These are phyloP conservation scores for Leptographium wingfieldii DNA, from an alignment of 2,329 filamentous ascomycete genomes.

Conservation along the genomic window DNA sequence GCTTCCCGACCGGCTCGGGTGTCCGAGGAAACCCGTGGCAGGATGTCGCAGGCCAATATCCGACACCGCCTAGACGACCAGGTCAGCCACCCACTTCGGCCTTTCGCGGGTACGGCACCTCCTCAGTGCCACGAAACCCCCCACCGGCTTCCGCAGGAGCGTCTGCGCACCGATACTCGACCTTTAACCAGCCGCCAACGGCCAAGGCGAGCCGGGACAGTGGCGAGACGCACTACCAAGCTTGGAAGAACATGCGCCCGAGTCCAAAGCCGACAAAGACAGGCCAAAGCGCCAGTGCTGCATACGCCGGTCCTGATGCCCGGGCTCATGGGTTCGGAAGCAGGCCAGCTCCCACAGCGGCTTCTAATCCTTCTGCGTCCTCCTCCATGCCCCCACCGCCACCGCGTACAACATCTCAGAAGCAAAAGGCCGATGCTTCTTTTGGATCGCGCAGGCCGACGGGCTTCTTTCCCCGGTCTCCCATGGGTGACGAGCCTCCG, in stretches of 20 bases:
- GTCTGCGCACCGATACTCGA: conserved; percentile 15
- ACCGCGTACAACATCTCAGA: conserved; percentile 38
- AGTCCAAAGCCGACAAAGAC: conserved; percentile 7
- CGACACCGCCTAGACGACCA: conserved; percentile 27
- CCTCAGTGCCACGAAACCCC: not conserved
- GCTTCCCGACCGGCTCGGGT: conserved; percentile 37
- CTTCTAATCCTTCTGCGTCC: conserved; percentile 13
- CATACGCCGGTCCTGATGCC: not conserved
- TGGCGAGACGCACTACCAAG: conserved; percentile 17
- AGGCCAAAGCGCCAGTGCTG: conserved; percentile 14
- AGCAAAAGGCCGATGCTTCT: conserved; percentile 39
- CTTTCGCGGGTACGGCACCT: conserved; percentile 7
- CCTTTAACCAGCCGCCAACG: conserved; percentile 11
- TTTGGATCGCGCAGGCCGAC: conserved; percentile 36
- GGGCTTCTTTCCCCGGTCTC: conserved; percentile 37
- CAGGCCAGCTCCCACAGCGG: not conserved
- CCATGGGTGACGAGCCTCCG: conserved; percentile 39
- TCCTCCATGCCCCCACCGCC: conserved; percentile 20
- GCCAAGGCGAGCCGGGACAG: conserved; percentile 12
- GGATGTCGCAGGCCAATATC: conserved; percentile 34
- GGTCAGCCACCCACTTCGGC: conserved; percentile 12
- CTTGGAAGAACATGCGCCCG: conserved; percentile 24
- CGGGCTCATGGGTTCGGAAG: not conserved
- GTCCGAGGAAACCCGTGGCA: conserved; percentile 46
- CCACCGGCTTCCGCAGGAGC: conserved; percentile 11